Evolutionary conservation across 2,329 filamentous ascomycete genomes (phyloP).

Genomic region (Aspergillus sp.): DNA sequence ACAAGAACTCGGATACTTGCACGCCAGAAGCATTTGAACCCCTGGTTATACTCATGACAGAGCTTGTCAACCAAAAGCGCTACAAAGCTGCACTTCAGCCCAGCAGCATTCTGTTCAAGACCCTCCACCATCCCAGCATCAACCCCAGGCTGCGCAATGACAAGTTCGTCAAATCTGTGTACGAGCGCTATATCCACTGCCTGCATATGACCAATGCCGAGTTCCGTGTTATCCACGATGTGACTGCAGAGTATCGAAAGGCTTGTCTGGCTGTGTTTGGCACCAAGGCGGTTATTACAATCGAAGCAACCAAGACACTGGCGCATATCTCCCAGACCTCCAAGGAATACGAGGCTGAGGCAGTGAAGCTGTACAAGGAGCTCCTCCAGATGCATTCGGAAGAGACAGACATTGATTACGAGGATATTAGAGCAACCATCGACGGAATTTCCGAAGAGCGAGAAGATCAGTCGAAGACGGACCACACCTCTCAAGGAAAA

Average conservation of each 20-base stretch:
- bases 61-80: slow-evolving; percentile 37
- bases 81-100: slow-evolving; percentile 37
- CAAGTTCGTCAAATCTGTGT: slow-evolving; percentile 32
- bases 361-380: slow-evolving; percentile 35
- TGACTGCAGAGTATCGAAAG: slow-evolving; percentile 33
- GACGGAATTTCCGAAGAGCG: slow-evolving; percentile 40
- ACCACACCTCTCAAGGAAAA: slow-evolving; percentile 24
- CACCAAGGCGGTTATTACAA: slow-evolving; percentile 34
- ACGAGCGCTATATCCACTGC: slow-evolving; percentile 34
- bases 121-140: slow-evolving; percentile 31
- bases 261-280: slow-evolving; percentile 37
- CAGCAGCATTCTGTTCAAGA: slow-evolving; percentile 36
- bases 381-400: slow-evolving; percentile 30
- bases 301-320: slow-evolving; percentile 36
- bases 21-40: slow-evolving; percentile 41
- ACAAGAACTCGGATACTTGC: slow-evolving; percentile 35
- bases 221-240: slow-evolving; percentile 31
- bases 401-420: slow-evolving; percentile 28
- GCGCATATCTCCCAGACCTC: slow-evolving; percentile 39
- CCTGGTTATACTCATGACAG: slow-evolving; percentile 35
- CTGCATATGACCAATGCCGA: slow-evolving; percentile 34
- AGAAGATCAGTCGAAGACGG: slow-evolving; percentile 16
- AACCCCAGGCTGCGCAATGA: slow-evolving; percentile 34
- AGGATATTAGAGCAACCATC: slow-evolving; percentile 34
- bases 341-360: slow-evolving; percentile 34